phyloP scores from a whole-genome alignment of 1,139 yeast species.

The Geotrichum phurueaensis region DNA sequence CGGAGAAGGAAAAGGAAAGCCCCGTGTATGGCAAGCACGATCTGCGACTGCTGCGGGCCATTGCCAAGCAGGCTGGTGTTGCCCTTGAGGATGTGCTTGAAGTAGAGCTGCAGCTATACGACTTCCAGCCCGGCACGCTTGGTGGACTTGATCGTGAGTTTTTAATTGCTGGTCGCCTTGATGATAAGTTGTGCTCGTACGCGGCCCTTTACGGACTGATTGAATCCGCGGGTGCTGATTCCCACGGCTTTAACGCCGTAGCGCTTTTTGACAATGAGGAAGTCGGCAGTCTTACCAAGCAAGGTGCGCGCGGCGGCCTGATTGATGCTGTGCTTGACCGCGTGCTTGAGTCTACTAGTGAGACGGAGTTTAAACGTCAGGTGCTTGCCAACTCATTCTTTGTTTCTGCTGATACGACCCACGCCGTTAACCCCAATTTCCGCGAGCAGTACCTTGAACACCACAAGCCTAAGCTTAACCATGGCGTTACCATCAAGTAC shows the following conservation, averaged over 20 bases:
- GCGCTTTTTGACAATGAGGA: constrained; percentile 92
- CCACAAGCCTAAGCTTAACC: constrained; percentile 68
- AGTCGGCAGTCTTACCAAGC: constrained; percentile 80
- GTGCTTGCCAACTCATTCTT: constrained; percentile 60
- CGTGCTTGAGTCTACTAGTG: constrained; percentile 56
- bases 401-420: constrained; percentile 87
- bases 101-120: constrained; percentile 73
- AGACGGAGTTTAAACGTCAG: constrained; percentile 32
- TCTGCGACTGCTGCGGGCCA: constrained; percentile 56
- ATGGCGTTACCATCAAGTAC: constrained; percentile 58
- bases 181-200: constrained; percentile 79
- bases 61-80: constrained; percentile 57
- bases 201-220: constrained; percentile 63
- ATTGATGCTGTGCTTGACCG: constrained; percentile 70
- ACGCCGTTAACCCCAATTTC: constrained; percentile 90
- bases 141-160: constrained; percentile 86
- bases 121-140: constrained; percentile 67
- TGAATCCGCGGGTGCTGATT: constrained; percentile 51
- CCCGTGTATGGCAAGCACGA: constrained; percentile 64
- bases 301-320: constrained; percentile 89
- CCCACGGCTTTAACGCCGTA: constrained; percentile 55
- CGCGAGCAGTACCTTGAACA: constrained; percentile 51
- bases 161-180: constrained; percentile 79
- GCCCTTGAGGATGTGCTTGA: constrained; percentile 57
- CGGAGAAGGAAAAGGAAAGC: constrained; percentile 44